Percentiles rank a stretch among this genome's conserved stretches.
Evolutionary conservation across 2,329 filamentous ascomycete species (phyloP).

Genomic region (Microthyrium microscopicum): DNA sequence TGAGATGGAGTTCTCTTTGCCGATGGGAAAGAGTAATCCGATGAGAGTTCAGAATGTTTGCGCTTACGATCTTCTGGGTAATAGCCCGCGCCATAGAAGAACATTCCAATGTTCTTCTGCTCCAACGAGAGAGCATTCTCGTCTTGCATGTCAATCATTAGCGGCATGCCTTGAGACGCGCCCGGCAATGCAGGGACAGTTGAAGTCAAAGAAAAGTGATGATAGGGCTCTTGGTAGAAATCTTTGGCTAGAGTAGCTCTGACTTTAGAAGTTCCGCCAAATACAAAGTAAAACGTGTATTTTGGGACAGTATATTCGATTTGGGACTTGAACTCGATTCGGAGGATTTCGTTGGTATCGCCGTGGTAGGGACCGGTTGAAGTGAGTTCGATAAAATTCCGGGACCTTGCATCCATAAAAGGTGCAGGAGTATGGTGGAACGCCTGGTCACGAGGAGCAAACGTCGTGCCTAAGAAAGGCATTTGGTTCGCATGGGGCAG

Average conservation of each 20-base stretch:
- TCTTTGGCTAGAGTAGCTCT: slow-evolving; percentile 47
- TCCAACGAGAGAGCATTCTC: slow-evolving; percentile 33
- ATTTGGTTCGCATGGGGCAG: slow-evolving; percentile 26
- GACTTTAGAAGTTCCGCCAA: slow-evolving; percentile 64
- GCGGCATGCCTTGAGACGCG: slow-evolving; percentile 35
- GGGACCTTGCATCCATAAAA: slow-evolving; percentile 46
- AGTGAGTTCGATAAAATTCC: slow-evolving; percentile 44
- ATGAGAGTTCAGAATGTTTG: slow-evolving; percentile 35
- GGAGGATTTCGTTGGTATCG: slow-evolving; percentile 30
- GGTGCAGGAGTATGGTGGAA: slow-evolving; percentile 39
- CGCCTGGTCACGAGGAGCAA: slow-evolving; percentile 25
- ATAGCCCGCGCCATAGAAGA: slow-evolving; percentile 38
- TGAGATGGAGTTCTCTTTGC: slow-evolving; percentile 25
- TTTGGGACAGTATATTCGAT: slow-evolving; percentile 2
- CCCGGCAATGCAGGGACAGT: slow-evolving; percentile 51
- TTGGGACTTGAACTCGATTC: slow-evolving; percentile 1
- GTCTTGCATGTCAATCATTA: slow-evolving; percentile 44
- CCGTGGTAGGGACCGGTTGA: slow-evolving; percentile 57
- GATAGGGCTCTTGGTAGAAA: slow-evolving; percentile 40
- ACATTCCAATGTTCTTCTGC: slow-evolving; percentile 41
- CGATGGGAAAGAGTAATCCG: slow-evolving; percentile 29
- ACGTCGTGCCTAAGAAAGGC: slow-evolving; percentile 26
- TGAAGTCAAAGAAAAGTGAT: slow-evolving; percentile 54
- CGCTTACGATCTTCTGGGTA: slow-evolving; percentile 34
- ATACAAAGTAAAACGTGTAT: slow-evolving; percentile 44